Base-by-base conservation (phyloP, 345 rosid genomes). In the Geranium brycei region DNA sequence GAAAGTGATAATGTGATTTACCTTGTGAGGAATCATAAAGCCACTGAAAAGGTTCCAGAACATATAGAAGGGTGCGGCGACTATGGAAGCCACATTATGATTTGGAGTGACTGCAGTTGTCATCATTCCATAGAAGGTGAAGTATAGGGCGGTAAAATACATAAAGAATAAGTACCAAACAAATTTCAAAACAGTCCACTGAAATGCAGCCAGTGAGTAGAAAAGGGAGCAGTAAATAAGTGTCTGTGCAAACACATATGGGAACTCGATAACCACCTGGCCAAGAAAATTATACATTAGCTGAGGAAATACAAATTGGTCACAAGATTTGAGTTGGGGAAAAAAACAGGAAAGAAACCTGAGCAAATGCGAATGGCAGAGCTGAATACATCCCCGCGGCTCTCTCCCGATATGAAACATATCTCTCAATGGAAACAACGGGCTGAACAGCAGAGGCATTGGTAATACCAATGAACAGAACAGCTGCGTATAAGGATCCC, bases 11-110 rank as follows among this genome's bases (percentile, higher is more conserved):
- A 47, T 6, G 19, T 16, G 19, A 2, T 80, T 23, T 89, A 93
- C 99, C 96, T 90, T 83, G 80, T 79, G 81, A 31, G 97, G 83
- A 75, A 93, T 93, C 97, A 88, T 88, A 68, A 90, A 93, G 73
- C 99, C 96, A 1, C 97, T 85, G 80, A 93, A 93, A 77, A 93
- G 92, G 81, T 93, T 90, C 99, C 99, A 93, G n/a, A 90, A 89
- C 99, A 90, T 93, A 68, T 93, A 90, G 73, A 82, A 88, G 0
- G 99, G 99, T 0, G 96, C 99, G 57, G 99, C 83, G 17, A 93
- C 76, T 57, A 93, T 88, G 11, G 97, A 67, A 41, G 96, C 99
- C 57, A 93, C 95, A 6, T 90, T 85, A 75, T 93, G 97, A 72
- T 93, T 93, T 47, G 99, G 99, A 7, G 99, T 93, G 76, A 93